A percentile compares a stretch with the other conserved stretches of the same genome.
Conservation (phyloP, 352 stramenopile species). For the Phytopythium helicoides region DNA sequence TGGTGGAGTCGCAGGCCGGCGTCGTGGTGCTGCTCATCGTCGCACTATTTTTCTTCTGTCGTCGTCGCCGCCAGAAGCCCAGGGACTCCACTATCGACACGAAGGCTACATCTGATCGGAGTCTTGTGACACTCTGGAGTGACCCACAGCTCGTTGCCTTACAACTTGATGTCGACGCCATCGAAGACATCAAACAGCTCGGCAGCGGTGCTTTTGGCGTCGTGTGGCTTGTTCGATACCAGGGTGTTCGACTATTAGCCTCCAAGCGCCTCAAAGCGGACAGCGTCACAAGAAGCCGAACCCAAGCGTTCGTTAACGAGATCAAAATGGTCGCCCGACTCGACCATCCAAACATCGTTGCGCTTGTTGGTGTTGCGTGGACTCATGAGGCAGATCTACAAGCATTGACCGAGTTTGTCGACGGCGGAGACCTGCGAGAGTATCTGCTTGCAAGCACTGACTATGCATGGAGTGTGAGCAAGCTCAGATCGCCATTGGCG, state of each 20-base stretch:
- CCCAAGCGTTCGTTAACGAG: conserved; percentile 37
- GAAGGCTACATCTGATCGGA: conserved; percentile 10
- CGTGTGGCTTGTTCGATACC: conserved; percentile 27
- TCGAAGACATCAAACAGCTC: conserved; percentile 21
- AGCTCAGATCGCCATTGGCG: conserved; percentile 33
- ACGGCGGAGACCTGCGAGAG: conserved; percentile 39
- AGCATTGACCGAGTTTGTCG: conserved; percentile 54
- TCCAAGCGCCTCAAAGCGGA: conserved; percentile 23
- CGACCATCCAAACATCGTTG: conserved; percentile 53
- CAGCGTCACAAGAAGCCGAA: conserved; percentile 16
- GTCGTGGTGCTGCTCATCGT: conserved; percentile 13
- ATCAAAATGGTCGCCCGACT: conserved; percentile 53
- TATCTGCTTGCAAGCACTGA: conserved; percentile 27
- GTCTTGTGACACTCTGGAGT: conserved; percentile 20
- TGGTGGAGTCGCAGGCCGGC: conserved; percentile 10
- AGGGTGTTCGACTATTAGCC: conserved; percentile 12
- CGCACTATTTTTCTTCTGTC: conserved; percentile 10
- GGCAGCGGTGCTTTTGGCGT: conserved; percentile 25
- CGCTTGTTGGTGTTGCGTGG: conserved; percentile 48
- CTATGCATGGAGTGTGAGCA: conserved; percentile 25
- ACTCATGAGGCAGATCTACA: conserved; percentile 43
- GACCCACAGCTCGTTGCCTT: conserved; percentile 15
- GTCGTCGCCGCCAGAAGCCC: conserved; percentile 3
- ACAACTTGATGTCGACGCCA: conserved; percentile 15
- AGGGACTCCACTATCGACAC: conserved; percentile 12